Base-by-base conservation (phyloP, 352 stramenopile genomes). In the Albugo candida region DNA sequence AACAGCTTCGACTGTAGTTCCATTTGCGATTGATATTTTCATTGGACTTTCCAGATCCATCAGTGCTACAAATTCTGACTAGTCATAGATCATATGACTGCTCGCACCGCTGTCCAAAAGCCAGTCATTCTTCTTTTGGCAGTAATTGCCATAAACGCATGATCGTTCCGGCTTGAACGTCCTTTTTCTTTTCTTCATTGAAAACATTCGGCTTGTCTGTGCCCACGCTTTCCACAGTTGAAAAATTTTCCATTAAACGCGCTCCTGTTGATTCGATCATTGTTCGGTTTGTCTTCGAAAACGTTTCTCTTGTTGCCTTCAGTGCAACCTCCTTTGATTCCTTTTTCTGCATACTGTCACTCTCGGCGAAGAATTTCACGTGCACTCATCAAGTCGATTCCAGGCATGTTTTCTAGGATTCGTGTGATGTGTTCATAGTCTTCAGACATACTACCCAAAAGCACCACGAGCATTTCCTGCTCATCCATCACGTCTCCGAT, bases 371-470 rank as follows among this genome's bases (percentile, higher is more conserved):
- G 41, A 46, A 56, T 62, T 21, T 59, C 37, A 20, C 59, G 55
- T 10, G 47, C 55, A 11, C 54, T 41, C 0, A 62, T 17, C 16
- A 55, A 46, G 10, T 35, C 48, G 10, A 52, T 49, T 8, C 18
- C 43, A 5, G 17, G 34, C 10, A 55, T 24, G 1, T 43, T 40
- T 16, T 58, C 52, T 10, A 50, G 50, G 18, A 55, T 58, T 16
- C 53, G 53, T 0, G 58, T 38, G 48, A 62, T 62, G 1, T 17
- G 41, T 8, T 59, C 52, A 17, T 56, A 59, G 19, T 61, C 50
- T 18, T 34, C n/a, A 5, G 54, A 37, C 4, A 61, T 31, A 17
- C 53, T 58, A 13, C 43, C 36, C 0, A 56, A 47, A 42, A 54
- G 27, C 10, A 36, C 48, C 48, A 54, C 19, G 1, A 59, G 45